Conservation (phyloP, 2,329 filamentous ascomycete genomes). For the Clonostachys chloroleuca region DNA sequence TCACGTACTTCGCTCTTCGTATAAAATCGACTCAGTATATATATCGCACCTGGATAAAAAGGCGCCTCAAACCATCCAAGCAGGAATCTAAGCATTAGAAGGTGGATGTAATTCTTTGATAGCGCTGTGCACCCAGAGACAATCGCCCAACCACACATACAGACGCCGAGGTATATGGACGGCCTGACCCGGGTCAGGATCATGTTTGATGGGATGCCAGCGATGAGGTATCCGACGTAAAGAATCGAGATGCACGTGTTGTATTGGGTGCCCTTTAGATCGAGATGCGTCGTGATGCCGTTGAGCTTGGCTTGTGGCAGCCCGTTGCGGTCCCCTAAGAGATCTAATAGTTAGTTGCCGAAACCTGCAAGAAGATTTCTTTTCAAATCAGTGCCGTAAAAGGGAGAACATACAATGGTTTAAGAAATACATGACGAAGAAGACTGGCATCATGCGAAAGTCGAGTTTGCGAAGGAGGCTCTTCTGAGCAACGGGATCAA, state of each 20-base stretch:
- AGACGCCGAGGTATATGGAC: conserved; percentile 39
- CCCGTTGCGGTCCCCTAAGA: conserved; percentile 15
- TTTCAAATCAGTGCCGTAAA: too few relatives aligned
- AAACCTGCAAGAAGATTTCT: too few relatives aligned
- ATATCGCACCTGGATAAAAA: conserved; percentile 38
- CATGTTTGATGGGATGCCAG: conserved; percentile 49
- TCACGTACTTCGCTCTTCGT: conserved; percentile 40
- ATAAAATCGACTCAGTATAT: conserved; percentile 48
- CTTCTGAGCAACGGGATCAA: conserved; percentile 24
- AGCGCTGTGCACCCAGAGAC: conserved; percentile 27
- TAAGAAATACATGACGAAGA: conserved; percentile 15
- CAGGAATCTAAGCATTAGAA: conserved; percentile 31
- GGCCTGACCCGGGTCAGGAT: conserved; percentile 42
- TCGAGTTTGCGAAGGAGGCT: conserved; percentile 34
- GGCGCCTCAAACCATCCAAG: conserved; percentile 50
- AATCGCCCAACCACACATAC: conserved; percentile 41
- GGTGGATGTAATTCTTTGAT: conserved; percentile 35
- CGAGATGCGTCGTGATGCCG: conserved; percentile 50
- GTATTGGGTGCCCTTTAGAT: conserved; percentile 27
- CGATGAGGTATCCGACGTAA: conserved; percentile 47
- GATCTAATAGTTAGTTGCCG: too few relatives aligned
- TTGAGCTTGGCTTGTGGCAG: conserved; percentile 29
- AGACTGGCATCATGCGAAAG: conserved; percentile 29
- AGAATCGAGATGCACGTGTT: conserved; percentile 47
- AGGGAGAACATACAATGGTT: too few relatives aligned